Base-by-base conservation (phyloP, 371 early-diverging fungal genomes). In the Apophysomyces variabilis region DNA sequence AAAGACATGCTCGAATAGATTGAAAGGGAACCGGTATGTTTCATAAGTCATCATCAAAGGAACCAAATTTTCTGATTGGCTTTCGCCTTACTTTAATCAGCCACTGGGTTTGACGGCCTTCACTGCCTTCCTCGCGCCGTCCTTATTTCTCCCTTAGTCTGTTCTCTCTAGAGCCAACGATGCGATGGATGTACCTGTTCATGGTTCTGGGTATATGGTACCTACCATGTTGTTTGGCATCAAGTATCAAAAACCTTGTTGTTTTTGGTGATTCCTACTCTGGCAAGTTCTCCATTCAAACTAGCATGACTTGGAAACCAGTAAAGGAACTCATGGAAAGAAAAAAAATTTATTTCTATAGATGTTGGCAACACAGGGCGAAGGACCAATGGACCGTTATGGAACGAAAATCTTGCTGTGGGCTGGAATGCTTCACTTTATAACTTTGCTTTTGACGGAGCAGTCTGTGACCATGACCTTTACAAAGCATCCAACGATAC, bases 201-300 rank as follows among this genome's bases (percentile, higher is more conserved):
- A 45, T 45, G 46, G 46, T 45, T 5, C 16, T 45, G 12, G 46
- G 46, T 45, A 45, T 16, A 6, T 13, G 6, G n/a, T 45, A 45
- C 46, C 13, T 45, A 45, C 46, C 13, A 45, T 18, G 5, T n/a
- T 45, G 46, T 13, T 13, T 45, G 13, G 46, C 46, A 18, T 45
- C 46, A 18, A 18, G 46, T 45, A 18, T 45, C 16, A 79, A 79
- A 11, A 73, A 79, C 57, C 57, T 82, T 12, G 78, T 82, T 35
- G 78, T 82, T 1, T 79, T 82, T 73, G 83, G 83, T 32, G 83
- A 82, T 62, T 79, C 80, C 1, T 82, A 82, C 59, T 79, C 83
- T 18, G 72, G 72, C 62, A 63, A 56, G 58, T 18, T 26, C 7
- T 21, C 14, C 8, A 5, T 2, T 4, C 18, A 26, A 3, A 26